phyloP scores from a whole-genome alignment of 2,329 filamentous ascomycete species.

The Aureobasidium melanogenum region DNA sequence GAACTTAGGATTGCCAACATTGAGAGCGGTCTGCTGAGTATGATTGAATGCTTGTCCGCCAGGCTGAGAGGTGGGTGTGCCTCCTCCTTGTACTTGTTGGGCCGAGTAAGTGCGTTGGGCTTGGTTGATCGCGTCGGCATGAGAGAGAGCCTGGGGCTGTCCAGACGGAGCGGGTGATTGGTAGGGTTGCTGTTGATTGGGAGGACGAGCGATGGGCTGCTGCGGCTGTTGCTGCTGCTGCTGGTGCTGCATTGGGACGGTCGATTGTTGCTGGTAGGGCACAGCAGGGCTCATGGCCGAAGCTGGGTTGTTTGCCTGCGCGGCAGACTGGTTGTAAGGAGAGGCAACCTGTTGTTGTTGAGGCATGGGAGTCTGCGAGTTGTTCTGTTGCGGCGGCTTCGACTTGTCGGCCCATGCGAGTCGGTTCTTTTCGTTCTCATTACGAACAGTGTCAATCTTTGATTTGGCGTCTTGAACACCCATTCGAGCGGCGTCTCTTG shows the following conservation, averaged over 20 bases:
- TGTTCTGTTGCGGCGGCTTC: constrained; percentile 8
- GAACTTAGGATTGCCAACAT: constrained; percentile 54
- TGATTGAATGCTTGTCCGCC: constrained; percentile 13
- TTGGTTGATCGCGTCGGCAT: constrained; percentile 17
- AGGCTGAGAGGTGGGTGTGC: constrained; percentile 17
- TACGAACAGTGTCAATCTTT: constrained; percentile 9
- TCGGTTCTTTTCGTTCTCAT: constrained; percentile 15
- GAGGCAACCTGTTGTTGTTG: constrained; percentile 14
- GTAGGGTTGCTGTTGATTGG: constrained; percentile 17
- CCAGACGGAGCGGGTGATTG: constrained; percentile 22
- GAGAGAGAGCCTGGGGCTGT: constrained; percentile 18
- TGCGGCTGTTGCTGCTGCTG: constrained; percentile 4
- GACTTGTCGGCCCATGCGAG: constrained; percentile 4
- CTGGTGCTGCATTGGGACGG: constrained; percentile 2
- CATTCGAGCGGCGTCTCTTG: constrained; percentile 10
- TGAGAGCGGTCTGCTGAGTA: constrained; percentile 17
- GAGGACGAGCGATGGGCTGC: constrained; percentile 13
- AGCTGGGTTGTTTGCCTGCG: constrained; percentile 3
- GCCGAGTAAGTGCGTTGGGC: constrained; percentile 14
- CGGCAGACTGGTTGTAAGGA: constrained; percentile 9
- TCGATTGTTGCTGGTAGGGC: constrained; percentile 21
- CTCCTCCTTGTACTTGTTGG: constrained; percentile 13
- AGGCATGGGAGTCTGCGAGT: constrained; percentile 13
- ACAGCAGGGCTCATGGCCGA: constrained; percentile 11
- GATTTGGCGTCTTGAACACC: constrained; percentile 12